Evolutionary conservation across 2,329 filamentous ascomycete species (phyloP).

Genomic region (Claviceps arundinis): DNA sequence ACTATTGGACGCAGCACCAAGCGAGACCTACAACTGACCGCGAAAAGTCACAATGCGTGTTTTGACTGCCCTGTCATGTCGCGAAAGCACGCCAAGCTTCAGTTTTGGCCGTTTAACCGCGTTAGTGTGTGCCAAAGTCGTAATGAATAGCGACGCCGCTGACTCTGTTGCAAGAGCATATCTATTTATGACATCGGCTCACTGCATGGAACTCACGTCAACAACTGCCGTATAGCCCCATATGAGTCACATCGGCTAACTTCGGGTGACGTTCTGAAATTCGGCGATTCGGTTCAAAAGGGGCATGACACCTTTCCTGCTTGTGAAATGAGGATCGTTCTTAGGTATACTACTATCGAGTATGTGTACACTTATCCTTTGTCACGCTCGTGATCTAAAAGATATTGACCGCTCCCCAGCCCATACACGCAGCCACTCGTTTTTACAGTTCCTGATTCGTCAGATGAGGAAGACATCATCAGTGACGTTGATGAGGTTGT

Average conservation of each 20-base stretch:
- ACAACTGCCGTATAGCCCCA: slow-evolving; percentile 15
- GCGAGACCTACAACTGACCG: slow-evolving; percentile 20
- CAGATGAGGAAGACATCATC: slow-evolving; percentile 18
- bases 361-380: slow-evolving; percentile 6
- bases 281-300: slow-evolving; percentile 24
- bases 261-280: slow-evolving; percentile 20
- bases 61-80: slow-evolving; percentile 64
- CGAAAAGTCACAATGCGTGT: slow-evolving; percentile 42
- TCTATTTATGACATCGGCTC: slow-evolving; percentile 33
- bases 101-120: slow-evolving; percentile 28
- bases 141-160: slow-evolving; percentile 3
- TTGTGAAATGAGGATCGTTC: slow-evolving; percentile 21
- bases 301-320: slow-evolving; percentile 23
- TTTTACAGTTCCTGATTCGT: slow-evolving; percentile 31
- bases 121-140: slow-evolving; percentile 18
- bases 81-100: slow-evolving; percentile 47
- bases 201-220: slow-evolving; percentile 40
- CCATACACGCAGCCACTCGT: slow-evolving; percentile 15
- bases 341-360: slow-evolving; percentile 16
- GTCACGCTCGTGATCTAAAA: neutral
- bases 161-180: slow-evolving; percentile 24
- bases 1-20: slow-evolving; percentile 33
- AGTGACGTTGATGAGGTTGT: slow-evolving; percentile 16
- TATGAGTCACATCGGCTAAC: slow-evolving; percentile 10
- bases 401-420: slow-evolving; percentile 8